phyloP scores from a whole-genome alignment of 139 green algal genomes.

The Closterium sp. region DNA sequence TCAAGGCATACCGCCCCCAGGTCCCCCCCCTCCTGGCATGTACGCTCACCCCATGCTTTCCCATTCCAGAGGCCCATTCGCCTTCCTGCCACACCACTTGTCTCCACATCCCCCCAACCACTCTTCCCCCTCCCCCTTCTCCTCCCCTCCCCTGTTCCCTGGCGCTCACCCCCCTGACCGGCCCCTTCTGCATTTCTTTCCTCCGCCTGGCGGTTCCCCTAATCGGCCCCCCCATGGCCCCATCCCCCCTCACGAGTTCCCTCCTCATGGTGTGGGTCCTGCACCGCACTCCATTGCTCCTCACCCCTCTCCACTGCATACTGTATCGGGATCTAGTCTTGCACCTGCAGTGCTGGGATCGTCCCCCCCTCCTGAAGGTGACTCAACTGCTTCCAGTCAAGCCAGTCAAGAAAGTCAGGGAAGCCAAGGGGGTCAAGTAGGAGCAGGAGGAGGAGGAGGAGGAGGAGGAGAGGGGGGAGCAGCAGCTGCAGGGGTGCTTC shows the following conservation, averaged over 20 bases:
- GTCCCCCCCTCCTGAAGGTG: not conserved
- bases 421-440: not conserved
- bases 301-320: not conserved
- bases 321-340: not conserved
- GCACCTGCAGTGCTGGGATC: not conserved
- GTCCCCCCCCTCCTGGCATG: not conserved
- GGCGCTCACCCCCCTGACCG: not conserved
- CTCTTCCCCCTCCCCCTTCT: not conserved
- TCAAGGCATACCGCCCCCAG: too few species aligned
- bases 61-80: not conserved
- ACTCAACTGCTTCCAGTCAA: not conserved
- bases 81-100: not conserved
- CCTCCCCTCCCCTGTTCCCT: not conserved
- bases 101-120: not conserved
- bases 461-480: not conserved
- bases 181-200: not conserved
- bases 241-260: not conserved
- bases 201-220: not conserved
- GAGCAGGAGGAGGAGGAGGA: not conserved
- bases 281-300: not conserved
- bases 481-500: not conserved
- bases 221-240: not conserved
- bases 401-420: not conserved
- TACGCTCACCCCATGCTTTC: not conserved
- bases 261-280: not conserved